Evolutionary conservation across 495 filamentous ascomycete genomes (phyloP), one percentile per base, ranked within the genome.

Genomic region (Neurospora discreta): DNA sequence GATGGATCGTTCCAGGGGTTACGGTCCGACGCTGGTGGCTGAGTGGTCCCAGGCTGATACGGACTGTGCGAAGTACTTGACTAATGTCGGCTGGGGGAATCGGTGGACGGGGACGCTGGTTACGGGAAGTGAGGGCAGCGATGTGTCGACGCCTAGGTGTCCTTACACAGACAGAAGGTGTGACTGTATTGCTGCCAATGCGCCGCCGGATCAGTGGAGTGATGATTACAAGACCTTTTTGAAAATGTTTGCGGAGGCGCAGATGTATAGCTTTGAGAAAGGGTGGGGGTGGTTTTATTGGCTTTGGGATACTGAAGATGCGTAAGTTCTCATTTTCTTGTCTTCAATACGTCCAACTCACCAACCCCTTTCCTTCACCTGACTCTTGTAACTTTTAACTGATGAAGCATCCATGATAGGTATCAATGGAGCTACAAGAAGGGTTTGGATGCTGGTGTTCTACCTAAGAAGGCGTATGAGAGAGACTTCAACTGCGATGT

Each of bases 21-120:
- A 94, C 85, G 96, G 96, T 0, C 95, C 95, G 6, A 98, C 94
- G n/a, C 89, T 98, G 70, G 93, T 95, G 79, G 96, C 95, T 76
- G 96, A 99, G 86, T 99, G 94, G 93, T 93, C 90, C 4, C 95
- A 98, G 85, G 95, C 96, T 58, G 96, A 99, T 78, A 98, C 96
- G 15, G 96, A 99, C 82, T 99, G 96, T 83, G 89, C 93, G 3
- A 74, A 86, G 74, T 89, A 94, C 77, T 86, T 99, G 72, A 98
- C 97, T 80, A 93, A 98, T 79, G 93, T 98, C 69, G 91, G 90
- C 74, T 85, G 88, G 73, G 96, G 96, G 70, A 92, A 90, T 69
- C 89, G 96, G 65, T 99, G 96, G 96, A 90, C 92, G 79, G 96
- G 96, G 43, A 95, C 92, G 1, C 81, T 81, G 72, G 75, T 83